These are phyloP conservation scores for Neostapfia colusana DNA, from an alignment of 176 grass and related monocot genomes.

Conservation along the genomic window DNA sequence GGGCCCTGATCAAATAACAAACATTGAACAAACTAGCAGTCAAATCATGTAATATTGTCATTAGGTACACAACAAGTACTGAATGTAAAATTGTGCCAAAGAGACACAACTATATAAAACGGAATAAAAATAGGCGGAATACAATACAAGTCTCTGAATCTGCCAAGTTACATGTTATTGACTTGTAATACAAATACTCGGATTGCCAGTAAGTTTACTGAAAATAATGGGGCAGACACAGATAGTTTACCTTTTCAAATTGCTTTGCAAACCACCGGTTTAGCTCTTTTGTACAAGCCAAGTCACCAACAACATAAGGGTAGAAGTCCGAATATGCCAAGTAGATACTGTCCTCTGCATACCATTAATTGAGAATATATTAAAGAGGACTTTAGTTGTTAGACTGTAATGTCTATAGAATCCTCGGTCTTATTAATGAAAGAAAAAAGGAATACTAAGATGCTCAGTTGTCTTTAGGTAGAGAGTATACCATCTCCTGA, in stretches of 20 bases:
- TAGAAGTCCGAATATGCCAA: conserved; percentile 91
- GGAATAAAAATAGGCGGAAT: background rate
- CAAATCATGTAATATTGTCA: background rate
- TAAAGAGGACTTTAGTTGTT: background rate
- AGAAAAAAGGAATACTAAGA: conserved; percentile 2
- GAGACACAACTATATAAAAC: background rate
- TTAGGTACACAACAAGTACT: conserved; percentile 5
- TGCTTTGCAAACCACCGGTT: conserved; percentile 95
- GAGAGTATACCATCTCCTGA: conserved; percentile 76
- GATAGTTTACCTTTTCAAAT: conserved; percentile 78
- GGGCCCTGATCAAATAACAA: conserved; percentile 59
- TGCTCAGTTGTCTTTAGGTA: background rate
- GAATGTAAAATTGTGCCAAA: background rate
- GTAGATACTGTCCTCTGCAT: conserved; percentile 88
- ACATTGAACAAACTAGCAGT: conserved; percentile 31
- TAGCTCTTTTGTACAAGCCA: conserved; percentile 78
- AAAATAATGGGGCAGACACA: conserved; percentile 12
- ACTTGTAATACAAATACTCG: conserved; percentile 1
- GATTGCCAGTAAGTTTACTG: conserved; percentile 4
- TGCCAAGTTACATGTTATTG: background rate
- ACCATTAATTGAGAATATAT: conserved; percentile 38
- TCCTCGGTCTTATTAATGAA: conserved; percentile 8
- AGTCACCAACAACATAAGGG: conserved; percentile 78
- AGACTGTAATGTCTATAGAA: conserved; percentile 5
- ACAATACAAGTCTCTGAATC: background rate